These are phyloP conservation scores for Sarocladiaceae sp. DNA, from an alignment of 2,329 filamentous ascomycete species.

Conservation along the genomic window DNA sequence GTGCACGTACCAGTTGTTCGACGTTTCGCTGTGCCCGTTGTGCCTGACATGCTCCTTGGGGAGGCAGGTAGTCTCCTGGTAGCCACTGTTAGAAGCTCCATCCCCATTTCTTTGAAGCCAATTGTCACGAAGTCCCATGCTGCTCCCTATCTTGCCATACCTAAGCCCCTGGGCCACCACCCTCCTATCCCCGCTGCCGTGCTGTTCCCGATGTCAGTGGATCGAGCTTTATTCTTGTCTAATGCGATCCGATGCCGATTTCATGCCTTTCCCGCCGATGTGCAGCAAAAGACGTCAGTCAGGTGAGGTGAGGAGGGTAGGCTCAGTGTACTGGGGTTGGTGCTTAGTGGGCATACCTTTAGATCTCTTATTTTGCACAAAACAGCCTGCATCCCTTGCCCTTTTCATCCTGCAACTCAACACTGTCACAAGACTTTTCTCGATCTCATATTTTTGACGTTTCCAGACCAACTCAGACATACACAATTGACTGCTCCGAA, in stretches of 20 bases:
- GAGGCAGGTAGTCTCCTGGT: too few species aligned
- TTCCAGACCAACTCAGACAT: background rate
- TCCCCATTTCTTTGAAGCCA: background rate
- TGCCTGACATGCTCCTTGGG: background rate
- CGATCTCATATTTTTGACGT: background rate
- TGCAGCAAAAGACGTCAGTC: background rate
- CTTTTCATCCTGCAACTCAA: background rate
- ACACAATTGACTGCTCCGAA: too few species aligned
- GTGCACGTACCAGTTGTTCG: too few species aligned
- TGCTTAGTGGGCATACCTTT: constrained; percentile 3
- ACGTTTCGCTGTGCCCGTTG: background rate
- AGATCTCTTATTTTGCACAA: background rate
- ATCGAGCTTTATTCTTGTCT: constrained; percentile 1
- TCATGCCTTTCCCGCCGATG: background rate
- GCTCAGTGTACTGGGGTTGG: background rate
- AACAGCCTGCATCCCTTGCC: background rate
- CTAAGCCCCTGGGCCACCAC: background rate
- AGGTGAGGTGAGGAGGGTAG: constrained; percentile 1
- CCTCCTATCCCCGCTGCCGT: background rate
- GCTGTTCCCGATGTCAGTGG: background rate
- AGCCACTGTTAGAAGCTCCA: background rate
- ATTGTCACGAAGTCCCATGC: constrained; percentile 5
- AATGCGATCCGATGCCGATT: background rate
- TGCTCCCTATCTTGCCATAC: too few species aligned
- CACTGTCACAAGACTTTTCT: background rate